phyloP scores from a whole-genome alignment of 768 basidiomycete species.

The Gautieria morchelliformis region DNA sequence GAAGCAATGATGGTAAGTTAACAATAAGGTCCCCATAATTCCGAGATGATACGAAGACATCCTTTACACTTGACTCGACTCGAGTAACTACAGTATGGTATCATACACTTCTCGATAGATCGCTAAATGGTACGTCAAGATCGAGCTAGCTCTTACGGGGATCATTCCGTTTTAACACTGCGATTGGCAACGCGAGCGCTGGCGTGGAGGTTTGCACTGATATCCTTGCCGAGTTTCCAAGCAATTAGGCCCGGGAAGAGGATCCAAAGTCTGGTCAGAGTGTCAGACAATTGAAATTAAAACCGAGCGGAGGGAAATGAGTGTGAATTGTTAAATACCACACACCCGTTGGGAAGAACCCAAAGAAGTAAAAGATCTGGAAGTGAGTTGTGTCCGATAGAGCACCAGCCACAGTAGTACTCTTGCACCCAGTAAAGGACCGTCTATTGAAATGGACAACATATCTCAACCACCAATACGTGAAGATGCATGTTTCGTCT shows the following conservation, averaged over 20 bases:
- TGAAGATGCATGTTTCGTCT: background rate
- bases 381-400: constrained; percentile 62
- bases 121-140: too few relatives aligned
- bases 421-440: constrained; percentile 75
- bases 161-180: background rate
- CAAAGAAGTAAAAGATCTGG: constrained; percentile 47
- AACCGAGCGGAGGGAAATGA: background rate
- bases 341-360: constrained; percentile 75
- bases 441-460: constrained; percentile 29
- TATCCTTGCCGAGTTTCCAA: constrained; percentile 51
- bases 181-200: constrained; percentile 5
- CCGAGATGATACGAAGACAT: too few relatives aligned
- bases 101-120: too few relatives aligned
- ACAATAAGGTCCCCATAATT: too few relatives aligned
- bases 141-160: background rate
- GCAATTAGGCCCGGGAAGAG: constrained; percentile 57
- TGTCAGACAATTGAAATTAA: constrained; percentile 3
- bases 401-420: constrained; percentile 65
- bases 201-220: constrained; percentile 34
- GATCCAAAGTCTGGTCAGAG: constrained; percentile 56
- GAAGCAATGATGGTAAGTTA: too few relatives aligned
- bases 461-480: background rate
- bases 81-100: too few relatives aligned
- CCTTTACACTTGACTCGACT: too few relatives aligned
- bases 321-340: background rate